A percentile compares a stretch with the other conserved stretches of the same genome.
Evolutionary conservation across 148 eudicot genomes (phyloP).

Genomic region (Rheum nobile): DNA sequence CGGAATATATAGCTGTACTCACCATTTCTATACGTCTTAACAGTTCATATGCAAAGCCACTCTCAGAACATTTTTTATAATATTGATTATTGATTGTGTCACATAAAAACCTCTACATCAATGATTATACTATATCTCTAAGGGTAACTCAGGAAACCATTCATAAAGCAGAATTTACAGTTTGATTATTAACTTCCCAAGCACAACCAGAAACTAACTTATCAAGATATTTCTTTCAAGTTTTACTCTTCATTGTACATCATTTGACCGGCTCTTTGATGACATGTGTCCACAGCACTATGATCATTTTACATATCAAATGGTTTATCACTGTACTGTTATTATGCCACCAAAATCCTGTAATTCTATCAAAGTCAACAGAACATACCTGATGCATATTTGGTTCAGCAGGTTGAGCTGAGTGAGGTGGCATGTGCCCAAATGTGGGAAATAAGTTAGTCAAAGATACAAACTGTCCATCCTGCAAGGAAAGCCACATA

Average conservation of each 20-base stretch:
- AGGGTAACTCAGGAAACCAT: neutral
- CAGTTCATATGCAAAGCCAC: neutral
- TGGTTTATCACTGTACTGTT: neutral
- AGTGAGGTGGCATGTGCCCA: conserved; percentile 9
- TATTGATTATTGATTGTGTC: neutral
- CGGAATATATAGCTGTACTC: neutral
- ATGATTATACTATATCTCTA: neutral
- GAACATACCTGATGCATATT: conserved; percentile 7
- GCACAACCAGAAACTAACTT: neutral
- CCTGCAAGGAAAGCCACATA: neutral
- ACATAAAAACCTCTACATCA: neutral
- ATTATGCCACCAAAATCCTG: neutral
- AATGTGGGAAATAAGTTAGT: conserved; percentile 5
- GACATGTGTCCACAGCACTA: neutral
- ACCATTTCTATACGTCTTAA: no score
- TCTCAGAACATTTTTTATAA: neutral
- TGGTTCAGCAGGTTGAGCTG: conserved; percentile 8
- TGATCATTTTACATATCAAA: neutral
- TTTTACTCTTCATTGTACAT: neutral
- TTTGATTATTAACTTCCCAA: neutral
- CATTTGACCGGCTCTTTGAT: neutral
- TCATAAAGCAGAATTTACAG: neutral
- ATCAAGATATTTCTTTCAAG: neutral
- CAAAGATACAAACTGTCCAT: conserved; percentile 5
- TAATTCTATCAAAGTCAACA: neutral